phyloP scores from a whole-genome alignment of 2,329 filamentous ascomycete species.

The Aspergillus fischeri region DNA sequence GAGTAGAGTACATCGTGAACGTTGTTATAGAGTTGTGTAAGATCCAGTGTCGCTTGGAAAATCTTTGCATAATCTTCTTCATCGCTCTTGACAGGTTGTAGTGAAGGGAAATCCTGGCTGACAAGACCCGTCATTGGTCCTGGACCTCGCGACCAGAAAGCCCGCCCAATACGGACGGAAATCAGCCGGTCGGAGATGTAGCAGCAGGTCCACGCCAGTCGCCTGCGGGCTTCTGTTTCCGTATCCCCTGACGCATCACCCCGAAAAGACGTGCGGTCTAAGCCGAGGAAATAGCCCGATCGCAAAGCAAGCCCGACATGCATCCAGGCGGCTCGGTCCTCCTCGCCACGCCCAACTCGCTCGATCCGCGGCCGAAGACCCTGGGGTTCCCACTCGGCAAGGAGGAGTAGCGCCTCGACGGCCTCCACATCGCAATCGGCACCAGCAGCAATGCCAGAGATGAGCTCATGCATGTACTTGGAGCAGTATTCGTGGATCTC shows the following conservation, averaged over 20 bases:
- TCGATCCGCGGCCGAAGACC: slow-evolving; percentile 57
- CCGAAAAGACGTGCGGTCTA: slow-evolving; percentile 65
- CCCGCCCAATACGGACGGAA: slow-evolving; percentile 66
- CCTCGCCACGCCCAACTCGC: slow-evolving; percentile 65
- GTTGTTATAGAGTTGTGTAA: slow-evolving; percentile 69
- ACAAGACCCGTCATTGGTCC: slow-evolving; percentile 62
- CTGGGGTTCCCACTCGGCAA: slow-evolving; percentile 71
- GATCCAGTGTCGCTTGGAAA: slow-evolving; percentile 66
- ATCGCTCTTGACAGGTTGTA: slow-evolving; percentile 55
- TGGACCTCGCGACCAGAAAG: slow-evolving; percentile 70
- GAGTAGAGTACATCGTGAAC: slow-evolving; percentile 71
- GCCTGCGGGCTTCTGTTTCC: slow-evolving; percentile 57
- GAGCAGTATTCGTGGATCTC: slow-evolving; percentile 63
- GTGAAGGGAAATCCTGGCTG: slow-evolving; percentile 64
- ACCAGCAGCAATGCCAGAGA: slow-evolving; percentile 63
- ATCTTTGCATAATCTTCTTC: slow-evolving; percentile 65
- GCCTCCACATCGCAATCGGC: slow-evolving; percentile 65
- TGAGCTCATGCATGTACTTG: slow-evolving; percentile 65
- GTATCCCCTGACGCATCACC: slow-evolving; percentile 58
- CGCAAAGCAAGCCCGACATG: slow-evolving; percentile 67
- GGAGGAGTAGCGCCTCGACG: slow-evolving; percentile 64
- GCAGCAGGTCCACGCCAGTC: slow-evolving; percentile 66
- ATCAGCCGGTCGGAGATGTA: slow-evolving; percentile 66
- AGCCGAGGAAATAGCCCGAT: slow-evolving; percentile 64
- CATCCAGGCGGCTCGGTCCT: slow-evolving; percentile 74